phyloP scores from a whole-genome alignment of 257 asterid species.

The Nicotiana obtusifolia region DNA sequence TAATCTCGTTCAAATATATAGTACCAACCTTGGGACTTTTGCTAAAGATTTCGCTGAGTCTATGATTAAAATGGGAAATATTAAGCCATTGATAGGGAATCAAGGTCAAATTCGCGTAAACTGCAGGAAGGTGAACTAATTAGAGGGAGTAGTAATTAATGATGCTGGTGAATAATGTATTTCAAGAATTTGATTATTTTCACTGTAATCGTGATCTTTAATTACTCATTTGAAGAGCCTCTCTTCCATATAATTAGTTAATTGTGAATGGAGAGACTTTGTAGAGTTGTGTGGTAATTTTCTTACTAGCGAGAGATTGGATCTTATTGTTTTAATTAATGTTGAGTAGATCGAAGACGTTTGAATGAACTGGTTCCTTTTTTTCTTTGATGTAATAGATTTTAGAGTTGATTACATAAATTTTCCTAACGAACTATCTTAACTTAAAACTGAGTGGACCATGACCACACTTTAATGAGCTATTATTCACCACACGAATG shows the following conservation, averaged over 20 bases:
- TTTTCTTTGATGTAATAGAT: background rate
- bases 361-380: background rate
- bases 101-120: constrained; percentile 18
- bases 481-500: too few species aligned
- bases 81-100: constrained; percentile 11
- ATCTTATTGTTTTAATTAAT: background rate
- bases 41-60: constrained; percentile 19
- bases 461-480: too few species aligned
- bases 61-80: constrained; percentile 27
- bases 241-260: background rate
- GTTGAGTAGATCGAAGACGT: background rate
- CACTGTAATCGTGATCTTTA: background rate
- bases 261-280: background rate
- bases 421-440: too few species aligned
- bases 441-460: too few species aligned
- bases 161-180: background rate
- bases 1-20: constrained; percentile 15
- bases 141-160: background rate
- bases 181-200: background rate
- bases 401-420: too few species aligned
- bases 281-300: background rate
- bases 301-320: background rate
- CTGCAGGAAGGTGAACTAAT: constrained; percentile 22
- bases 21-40: constrained; percentile 9
- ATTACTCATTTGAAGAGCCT: background rate